A percentile compares a stretch with the other conserved stretches of the same genome.
Evolutionary conservation across 805 yeast species (phyloP).

Genomic region (Pichia membranifaciens): DNA sequence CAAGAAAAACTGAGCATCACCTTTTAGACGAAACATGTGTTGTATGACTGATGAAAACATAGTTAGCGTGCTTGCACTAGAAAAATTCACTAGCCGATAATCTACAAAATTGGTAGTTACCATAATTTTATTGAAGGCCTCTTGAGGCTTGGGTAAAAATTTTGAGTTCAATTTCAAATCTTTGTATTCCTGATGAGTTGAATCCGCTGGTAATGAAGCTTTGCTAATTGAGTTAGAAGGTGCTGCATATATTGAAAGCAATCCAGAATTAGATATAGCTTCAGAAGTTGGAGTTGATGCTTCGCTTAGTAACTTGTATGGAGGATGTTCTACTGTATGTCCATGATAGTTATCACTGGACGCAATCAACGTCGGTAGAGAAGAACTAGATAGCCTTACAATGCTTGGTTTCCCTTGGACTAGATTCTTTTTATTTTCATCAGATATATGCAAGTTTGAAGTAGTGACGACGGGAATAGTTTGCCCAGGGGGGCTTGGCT

Average conservation of each 20-base stretch:
- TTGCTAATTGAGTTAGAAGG: not conserved
- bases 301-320: not conserved
- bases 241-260: not conserved
- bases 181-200: not conserved
- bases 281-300: not conserved
- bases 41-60: slow-evolving; percentile 55
- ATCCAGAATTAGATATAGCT: not conserved
- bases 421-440: slow-evolving; percentile 3
- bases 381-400: not conserved
- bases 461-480: slow-evolving; percentile 30
- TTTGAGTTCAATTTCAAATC: slow-evolving; percentile 27
- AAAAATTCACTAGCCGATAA: slow-evolving; percentile 46
- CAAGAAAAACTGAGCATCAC: slow-evolving; percentile 7
- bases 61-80: slow-evolving; percentile 31
- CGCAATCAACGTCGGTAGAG: not conserved
- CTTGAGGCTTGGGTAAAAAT: slow-evolving; percentile 32
- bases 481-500: slow-evolving; percentile 30
- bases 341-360: not conserved
- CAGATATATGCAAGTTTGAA: slow-evolving; percentile 22
- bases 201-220: not conserved
- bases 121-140: slow-evolving; percentile 38
- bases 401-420: not conserved
- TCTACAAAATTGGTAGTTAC: slow-evolving; percentile 57
- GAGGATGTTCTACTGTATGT: not conserved
- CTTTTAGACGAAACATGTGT: slow-evolving; percentile 36